Evolutionary conservation across 2,329 filamentous ascomycete species (phyloP), one percentile per base, ranked within the genome.

Genomic region (Colletotrichum somersetense): DNA sequence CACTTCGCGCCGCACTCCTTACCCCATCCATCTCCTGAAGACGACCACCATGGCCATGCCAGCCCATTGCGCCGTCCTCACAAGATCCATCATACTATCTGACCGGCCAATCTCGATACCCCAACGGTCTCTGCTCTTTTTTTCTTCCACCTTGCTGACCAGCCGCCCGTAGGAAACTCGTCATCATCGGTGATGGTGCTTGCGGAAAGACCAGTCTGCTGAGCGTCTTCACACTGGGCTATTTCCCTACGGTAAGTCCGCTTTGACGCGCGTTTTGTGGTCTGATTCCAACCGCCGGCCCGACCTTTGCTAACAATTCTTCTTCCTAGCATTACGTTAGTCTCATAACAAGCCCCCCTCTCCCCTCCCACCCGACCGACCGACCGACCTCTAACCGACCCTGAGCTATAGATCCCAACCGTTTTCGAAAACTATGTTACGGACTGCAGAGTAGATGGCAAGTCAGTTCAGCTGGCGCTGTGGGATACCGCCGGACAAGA

Each of bases 401-500:
- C 14, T 53, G n/a, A 62, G 7, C 74, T 80, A 77, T 81, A 95
- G 92, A 95, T 97, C 63, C 96, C 96, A 1, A 99, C 96, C 58
- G 96, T 99, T 48, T 99, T 99, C 83, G 96, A 99, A 81, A 99
- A 99, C 85, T 99, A 99, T 80, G 96, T 99, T 75, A 99, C 96
- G 77, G 96, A 99, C 85, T 99, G 96, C 84, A 90, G 96, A 85
- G 96, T 99, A 73, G 96, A 99, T 81, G 96, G 96, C 79, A 97
- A 97, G 82, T 97, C 94, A n/a, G 96, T 99, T 50, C 96, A 99
- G 85, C 88, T 99, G 75, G 96, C 96, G 63, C 86, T 99, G 78
- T 99, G 96, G 96, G 96, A 99, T 91, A 99, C 96, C n/a, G 96
- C 96, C 63, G 96, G 96, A 73, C 96, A 99, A 83, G 96, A 99